Conservation (phyloP, 2,329 filamentous ascomycete species). For the Pestalotiopsis sp. region DNA sequence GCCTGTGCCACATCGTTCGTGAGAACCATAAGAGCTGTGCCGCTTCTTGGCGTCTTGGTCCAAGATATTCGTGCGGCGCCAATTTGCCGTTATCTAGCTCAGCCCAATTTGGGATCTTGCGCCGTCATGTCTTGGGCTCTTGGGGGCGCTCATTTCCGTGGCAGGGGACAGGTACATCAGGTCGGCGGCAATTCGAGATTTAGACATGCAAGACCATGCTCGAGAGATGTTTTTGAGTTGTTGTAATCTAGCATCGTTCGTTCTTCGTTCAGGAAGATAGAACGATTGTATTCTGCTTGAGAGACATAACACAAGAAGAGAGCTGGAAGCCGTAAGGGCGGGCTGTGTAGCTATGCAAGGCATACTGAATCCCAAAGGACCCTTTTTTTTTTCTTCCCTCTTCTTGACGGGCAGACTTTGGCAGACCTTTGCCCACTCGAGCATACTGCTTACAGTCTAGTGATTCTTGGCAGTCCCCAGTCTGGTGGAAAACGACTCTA, state of each 20-base stretch:
- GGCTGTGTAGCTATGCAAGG: background rate
- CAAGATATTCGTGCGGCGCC: background rate
- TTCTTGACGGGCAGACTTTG: background rate
- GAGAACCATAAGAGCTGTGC: background rate
- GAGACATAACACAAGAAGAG: background rate
- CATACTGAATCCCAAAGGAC: background rate
- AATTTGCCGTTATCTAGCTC: background rate
- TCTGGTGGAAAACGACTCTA: background rate
- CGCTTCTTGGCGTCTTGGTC: background rate
- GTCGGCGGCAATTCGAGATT: background rate
- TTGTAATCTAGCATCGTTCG: background rate
- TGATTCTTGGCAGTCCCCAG: background rate
- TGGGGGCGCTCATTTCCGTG: background rate
- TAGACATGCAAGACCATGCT: background rate
- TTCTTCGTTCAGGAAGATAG: background rate
- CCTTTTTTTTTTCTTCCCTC: too few species aligned
- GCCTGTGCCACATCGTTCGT: background rate
- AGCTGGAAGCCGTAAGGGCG: background rate
- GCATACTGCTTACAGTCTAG: background rate
- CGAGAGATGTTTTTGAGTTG: background rate
- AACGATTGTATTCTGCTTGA: background rate
- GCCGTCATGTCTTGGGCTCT: background rate
- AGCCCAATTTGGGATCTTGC: background rate
- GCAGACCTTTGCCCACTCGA: background rate
- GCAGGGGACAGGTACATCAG: background rate